Percentiles rank a stretch among this genome's conserved stretches.
These are phyloP conservation scores for Coelastrella sp. DNA, from an alignment of 139 green algal genomes.

Conservation along the genomic window DNA sequence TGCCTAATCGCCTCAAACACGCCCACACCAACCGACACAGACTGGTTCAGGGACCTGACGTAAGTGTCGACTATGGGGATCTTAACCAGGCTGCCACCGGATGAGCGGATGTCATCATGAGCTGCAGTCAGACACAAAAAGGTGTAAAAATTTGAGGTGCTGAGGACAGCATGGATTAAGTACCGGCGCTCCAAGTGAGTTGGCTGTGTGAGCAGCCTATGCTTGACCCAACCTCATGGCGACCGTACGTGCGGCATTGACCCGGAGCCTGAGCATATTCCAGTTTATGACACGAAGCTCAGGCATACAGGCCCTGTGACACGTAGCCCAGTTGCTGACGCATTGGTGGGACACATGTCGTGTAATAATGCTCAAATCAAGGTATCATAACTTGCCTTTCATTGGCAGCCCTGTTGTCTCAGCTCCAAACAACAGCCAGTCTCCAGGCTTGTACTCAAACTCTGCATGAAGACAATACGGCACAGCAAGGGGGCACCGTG, in stretches of 20 bases:
- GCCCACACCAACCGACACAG: constrained; percentile 83
- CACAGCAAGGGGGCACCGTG: background rate
- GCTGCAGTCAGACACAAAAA: constrained; percentile 47
- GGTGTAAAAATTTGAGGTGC: no score
- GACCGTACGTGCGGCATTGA: no score
- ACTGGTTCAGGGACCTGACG: constrained; percentile 92
- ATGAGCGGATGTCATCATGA: constrained; percentile 61
- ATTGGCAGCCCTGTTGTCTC: constrained; percentile 85
- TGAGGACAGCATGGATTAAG: no score
- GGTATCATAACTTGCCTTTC: constrained; percentile 32
- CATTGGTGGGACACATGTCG: no score
- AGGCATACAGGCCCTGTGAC: no score
- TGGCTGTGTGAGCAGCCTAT: no score
- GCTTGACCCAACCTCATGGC: no score
- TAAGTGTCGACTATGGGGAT: constrained; percentile 91
- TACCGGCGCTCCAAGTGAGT: no score
- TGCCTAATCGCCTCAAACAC: constrained; percentile 93
- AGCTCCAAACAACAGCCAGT: constrained; percentile 73
- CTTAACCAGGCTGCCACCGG: constrained; percentile 70
- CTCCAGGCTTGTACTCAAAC: constrained; percentile 73
- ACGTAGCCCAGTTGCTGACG: no score
- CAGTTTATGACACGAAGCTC: no score
- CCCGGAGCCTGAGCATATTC: no score
- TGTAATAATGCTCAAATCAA: no score
- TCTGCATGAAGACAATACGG: constrained; percentile 41